Conservation (phyloP, 2,329 filamentous ascomycete genomes). For the Davidsoniella neocaledoniae region DNA sequence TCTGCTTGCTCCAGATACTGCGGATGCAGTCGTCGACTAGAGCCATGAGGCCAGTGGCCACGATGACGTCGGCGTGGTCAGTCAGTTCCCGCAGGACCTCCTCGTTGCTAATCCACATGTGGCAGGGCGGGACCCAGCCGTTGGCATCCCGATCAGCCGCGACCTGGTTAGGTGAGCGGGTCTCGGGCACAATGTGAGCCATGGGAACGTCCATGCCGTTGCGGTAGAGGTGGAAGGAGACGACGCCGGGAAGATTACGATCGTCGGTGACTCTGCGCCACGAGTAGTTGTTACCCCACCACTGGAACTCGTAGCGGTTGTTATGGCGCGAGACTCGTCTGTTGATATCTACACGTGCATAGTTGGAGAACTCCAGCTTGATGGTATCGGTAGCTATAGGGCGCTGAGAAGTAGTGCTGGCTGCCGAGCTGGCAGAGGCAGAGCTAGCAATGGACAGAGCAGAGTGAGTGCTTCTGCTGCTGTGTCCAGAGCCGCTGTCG, state of each 20-base stretch:
- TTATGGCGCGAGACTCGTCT: slow-evolving; percentile 43
- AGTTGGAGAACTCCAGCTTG: slow-evolving; percentile 92
- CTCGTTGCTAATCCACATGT: slow-evolving; percentile 74
- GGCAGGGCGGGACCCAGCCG: slow-evolving; percentile 79
- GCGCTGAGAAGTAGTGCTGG: slow-evolving; percentile 17
- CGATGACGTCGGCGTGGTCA: slow-evolving; percentile 76
- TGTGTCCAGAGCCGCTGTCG: slow-evolving; percentile 1
- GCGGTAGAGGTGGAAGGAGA: slow-evolving; percentile 67
- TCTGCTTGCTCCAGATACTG: slow-evolving; percentile 42
- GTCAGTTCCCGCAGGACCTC: slow-evolving; percentile 50
- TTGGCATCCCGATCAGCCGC: slow-evolving; percentile 59
- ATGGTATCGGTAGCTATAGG: slow-evolving; percentile 54
- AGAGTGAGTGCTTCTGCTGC: slow-evolving; percentile 3
- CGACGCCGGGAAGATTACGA: slow-evolving; percentile 44
- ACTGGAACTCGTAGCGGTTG: slow-evolving; percentile 80
- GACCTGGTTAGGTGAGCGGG: slow-evolving; percentile 52
- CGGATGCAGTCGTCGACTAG: slow-evolving; percentile 88
- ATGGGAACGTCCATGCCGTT: slow-evolving; percentile 45
- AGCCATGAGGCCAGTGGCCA: slow-evolving; percentile 76
- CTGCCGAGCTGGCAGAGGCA: slow-evolving; percentile 14
- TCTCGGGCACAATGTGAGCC: slow-evolving; percentile 73
- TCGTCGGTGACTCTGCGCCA: slow-evolving; percentile 65
- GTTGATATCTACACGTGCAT: slow-evolving; percentile 74
- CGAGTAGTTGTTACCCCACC: slow-evolving; percentile 74
- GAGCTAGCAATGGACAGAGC: slow-evolving; percentile 5